Base-by-base conservation (phyloP, 1,284 basidiomycete species). In the Baeospora myosura region DNA sequence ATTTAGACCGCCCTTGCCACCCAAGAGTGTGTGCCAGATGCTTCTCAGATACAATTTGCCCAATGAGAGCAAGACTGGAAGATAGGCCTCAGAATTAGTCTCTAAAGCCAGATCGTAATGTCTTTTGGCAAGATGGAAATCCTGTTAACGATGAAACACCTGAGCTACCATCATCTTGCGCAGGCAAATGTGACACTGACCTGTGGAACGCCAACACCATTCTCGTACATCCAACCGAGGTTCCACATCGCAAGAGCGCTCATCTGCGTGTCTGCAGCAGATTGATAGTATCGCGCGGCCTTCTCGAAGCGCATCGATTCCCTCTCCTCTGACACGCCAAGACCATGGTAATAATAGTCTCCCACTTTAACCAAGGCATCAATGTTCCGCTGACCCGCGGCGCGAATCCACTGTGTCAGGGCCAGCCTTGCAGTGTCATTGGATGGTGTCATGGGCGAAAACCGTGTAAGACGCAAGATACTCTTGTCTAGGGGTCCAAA, bases 221-320 rank as follows among this genome's bases (percentile, higher is more conserved):
- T 88, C 66, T 98, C 95, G 60, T 98, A 97, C 92, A 98, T 96
- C 88, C 88, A 97, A 1, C 95, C 96, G 20, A 98, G 65, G 57
- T 97, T 97, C 93, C 94, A 98, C 81, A 95, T 92, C 2, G 95
- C 94, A 51, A 98, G 72, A 1, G 94, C 90, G 51, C 90, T 95
- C 46, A 85, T 56, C 48, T 92, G 88, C 1, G 89, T 93, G 52
- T 94, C 91, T 2, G 90, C 90, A 4, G 91, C 91, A 21, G 88
- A 85, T 56, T 91, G 91, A 58, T 98, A 98, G 60, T 91, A 97
- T 12, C 81, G 80, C 0, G 88, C 90, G 0, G 96, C 96, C 52
- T 91, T 91, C 57, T 91, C 88, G 58, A 80, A 79, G 12, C 83
- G 73, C 23, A 74, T 63, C 1, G 68, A 61, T 52, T 78, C 72